phyloP scores from a whole-genome alignment of 2,329 filamentous ascomycete species.

The Fusarium cyanostomum region DNA sequence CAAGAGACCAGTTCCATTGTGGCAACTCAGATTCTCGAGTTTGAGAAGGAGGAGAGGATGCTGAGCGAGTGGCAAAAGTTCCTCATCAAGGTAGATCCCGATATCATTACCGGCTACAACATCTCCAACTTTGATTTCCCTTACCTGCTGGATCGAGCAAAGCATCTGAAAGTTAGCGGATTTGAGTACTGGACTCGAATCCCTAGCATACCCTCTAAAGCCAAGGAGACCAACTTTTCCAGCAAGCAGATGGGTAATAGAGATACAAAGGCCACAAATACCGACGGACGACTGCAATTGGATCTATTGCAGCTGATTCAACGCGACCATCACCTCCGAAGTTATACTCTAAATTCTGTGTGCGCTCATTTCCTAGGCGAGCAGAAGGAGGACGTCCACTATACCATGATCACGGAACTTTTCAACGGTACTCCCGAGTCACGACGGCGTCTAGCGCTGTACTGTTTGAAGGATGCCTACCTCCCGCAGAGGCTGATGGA shows the following conservation, averaged over 20 bases:
- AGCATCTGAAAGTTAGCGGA: constrained; percentile 77
- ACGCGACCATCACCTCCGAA: constrained; percentile 92
- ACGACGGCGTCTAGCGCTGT: constrained; percentile 87
- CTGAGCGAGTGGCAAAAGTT: constrained; percentile 93
- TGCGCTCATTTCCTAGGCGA: constrained; percentile 94
- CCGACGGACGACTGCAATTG: constrained; percentile 89
- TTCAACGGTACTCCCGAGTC: constrained; percentile 97
- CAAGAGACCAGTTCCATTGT: constrained; percentile 94
- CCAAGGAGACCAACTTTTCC: constrained; percentile 86
- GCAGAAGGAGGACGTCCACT: constrained; percentile 98
- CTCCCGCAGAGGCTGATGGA: constrained; percentile 94
- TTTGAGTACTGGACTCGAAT: constrained; percentile 92
- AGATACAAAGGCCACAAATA: constrained; percentile 94
- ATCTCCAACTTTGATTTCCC: constrained; percentile 99
- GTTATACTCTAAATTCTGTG: constrained; percentile 97
- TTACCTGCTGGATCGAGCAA: constrained; percentile 89
- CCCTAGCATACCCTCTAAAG: constrained; percentile 73
- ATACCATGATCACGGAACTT: constrained; percentile 98
- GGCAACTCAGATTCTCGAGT: constrained; percentile 91
- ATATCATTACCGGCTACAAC: constrained; percentile 99
- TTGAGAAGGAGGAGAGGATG: constrained; percentile 85
- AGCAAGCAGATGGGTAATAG: constrained; percentile 99
- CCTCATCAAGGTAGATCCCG: constrained; percentile 87
- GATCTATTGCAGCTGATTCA: constrained; percentile 96
- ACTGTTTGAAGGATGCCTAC: constrained; percentile 98